Evolutionary conservation across 805 yeast genomes (phyloP).

Genomic region (Yamadazyma takamatsuzukensis): DNA sequence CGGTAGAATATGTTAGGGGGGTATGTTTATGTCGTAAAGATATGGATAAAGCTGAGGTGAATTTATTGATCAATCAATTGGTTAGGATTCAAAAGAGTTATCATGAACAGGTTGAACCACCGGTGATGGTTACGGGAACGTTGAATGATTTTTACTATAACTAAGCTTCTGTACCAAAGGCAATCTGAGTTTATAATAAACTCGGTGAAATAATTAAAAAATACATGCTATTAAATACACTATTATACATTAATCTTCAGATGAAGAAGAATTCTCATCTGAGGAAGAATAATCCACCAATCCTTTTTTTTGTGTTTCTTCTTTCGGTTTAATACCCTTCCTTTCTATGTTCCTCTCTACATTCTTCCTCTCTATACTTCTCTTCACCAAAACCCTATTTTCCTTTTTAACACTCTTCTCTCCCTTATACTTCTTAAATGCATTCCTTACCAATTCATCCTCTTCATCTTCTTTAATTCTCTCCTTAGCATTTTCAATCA

Average conservation of each 20-base stretch:
- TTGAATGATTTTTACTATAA: slow-evolving; percentile 29
- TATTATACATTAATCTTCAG: slow-evolving; percentile 4
- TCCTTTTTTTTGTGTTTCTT: not conserved
- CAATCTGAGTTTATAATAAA: no score
- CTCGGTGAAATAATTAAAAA: no score
- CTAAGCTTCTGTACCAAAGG: slow-evolving; percentile 2
- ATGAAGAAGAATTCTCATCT: slow-evolving; percentile 9
- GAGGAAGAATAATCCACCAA: slow-evolving; percentile 8
- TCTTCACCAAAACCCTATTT: slow-evolving; percentile 15
- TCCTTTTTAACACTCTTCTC: not conserved
- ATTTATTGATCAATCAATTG: slow-evolving; percentile 24
- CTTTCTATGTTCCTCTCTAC: slow-evolving; percentile 3
- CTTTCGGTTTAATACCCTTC: not conserved
- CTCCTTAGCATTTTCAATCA: slow-evolving; percentile 8
- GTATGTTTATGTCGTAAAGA: slow-evolving; percentile 54
- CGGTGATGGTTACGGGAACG: slow-evolving; percentile 27
- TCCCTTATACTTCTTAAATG: slow-evolving; percentile 8
- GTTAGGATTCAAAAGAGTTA: slow-evolving; percentile 26
- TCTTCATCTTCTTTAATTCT: slow-evolving; percentile 15
- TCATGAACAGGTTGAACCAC: slow-evolving; percentile 32
- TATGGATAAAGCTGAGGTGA: slow-evolving; percentile 29
- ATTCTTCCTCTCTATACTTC: not conserved
- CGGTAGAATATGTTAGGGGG: slow-evolving; percentile 63
- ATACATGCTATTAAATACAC: no score
- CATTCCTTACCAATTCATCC: slow-evolving; percentile 15